Base-by-base conservation (phyloP, 805 yeast genomes). In the Candida loeiensis region DNA sequence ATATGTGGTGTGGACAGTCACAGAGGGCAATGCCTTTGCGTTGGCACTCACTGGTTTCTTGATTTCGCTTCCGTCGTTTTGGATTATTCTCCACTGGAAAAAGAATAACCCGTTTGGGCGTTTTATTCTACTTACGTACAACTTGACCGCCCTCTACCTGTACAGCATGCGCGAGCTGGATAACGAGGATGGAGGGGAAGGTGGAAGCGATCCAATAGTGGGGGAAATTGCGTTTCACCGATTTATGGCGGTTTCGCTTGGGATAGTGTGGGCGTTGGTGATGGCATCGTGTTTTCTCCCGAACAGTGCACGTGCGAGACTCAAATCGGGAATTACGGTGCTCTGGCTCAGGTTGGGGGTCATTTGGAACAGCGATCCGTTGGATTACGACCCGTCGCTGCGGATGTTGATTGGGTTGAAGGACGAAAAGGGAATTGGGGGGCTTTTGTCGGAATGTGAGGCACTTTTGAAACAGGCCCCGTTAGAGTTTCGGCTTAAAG, bases 271-370 rank as follows among this genome's bases (percentile, higher is more conserved):
- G 89, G 93, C 95, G 0, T 64, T 87, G 17, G 54, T 77, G 2
- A 74, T 87, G 61, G 81, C 93, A 0, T 61, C 80, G 25, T 65
- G 77, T 1, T 70, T 85, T 37, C 68, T 83, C 37, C 95, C 95
- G 3, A 80, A 79, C 54, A 80, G 87, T 53, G 95, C 95, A 0
- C 68, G 95, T 34, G 67, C 77, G 11, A 64, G 88, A 35, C 62
- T 86, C 44, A 78, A 85, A 43, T 68, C 70, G 19, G 86, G 87
- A 0, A 55, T 86, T 16, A 76, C 87, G 0, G 63, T 80, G 2
- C 65, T 85, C 16, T 87, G 95, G 95, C 64, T 87, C 29, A 66
- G 89, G 32, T 72, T 86, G 73, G 95, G 95, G 1, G 72, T 87
- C 16, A 71, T 80, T 6, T 86, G 95, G 95, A 82, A 81, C 48